These are phyloP conservation scores for Alloascoidea hylecoeti DNA, from an alignment of 805 yeast genomes.

Conservation along the genomic window DNA sequence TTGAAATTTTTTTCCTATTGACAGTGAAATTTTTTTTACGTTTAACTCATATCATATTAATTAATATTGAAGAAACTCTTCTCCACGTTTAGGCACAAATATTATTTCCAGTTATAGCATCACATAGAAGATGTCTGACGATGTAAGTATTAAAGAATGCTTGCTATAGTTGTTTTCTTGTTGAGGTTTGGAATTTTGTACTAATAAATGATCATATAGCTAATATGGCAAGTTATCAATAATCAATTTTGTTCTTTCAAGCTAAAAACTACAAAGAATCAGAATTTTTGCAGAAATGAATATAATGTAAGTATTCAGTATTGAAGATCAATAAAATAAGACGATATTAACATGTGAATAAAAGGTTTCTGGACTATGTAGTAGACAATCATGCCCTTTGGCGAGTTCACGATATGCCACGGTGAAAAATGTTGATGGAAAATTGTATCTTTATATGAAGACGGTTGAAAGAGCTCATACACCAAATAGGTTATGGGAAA, in stretches of 20 bases:
- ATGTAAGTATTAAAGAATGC: conserved; percentile 7
- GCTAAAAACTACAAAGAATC: conserved; percentile 76
- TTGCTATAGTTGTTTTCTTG: not conserved
- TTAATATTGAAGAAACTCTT: too few species aligned
- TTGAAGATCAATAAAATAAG: not conserved
- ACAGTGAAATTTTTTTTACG: too few species aligned
- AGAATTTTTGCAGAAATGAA: conserved; percentile 90
- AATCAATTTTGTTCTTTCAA: conserved; percentile 94
- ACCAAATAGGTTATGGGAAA: conserved; percentile 90
- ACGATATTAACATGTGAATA: not conserved
- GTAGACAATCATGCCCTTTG: conserved; percentile 87
- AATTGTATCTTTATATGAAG: conserved; percentile 79
- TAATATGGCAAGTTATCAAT: conserved; percentile 95
- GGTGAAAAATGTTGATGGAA: conserved; percentile 67
- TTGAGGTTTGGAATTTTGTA: too few species aligned
- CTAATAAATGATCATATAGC: conserved; percentile 42
- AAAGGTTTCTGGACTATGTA: conserved; percentile 76
- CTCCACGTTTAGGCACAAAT: too few species aligned
- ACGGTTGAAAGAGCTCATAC: conserved; percentile 96
- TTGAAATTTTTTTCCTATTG: too few species aligned
- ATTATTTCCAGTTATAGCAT: too few species aligned
- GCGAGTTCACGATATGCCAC: conserved; percentile 92
- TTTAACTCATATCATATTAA: too few species aligned
- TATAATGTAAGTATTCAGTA: conserved; percentile 44
- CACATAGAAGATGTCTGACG: conserved; percentile 14